A percentile compares a stretch with the other conserved stretches of the same genome.
Evolutionary conservation across 108 stramenopile genomes (phyloP).

Genomic region (Halocafeteria seosinensis): DNA sequence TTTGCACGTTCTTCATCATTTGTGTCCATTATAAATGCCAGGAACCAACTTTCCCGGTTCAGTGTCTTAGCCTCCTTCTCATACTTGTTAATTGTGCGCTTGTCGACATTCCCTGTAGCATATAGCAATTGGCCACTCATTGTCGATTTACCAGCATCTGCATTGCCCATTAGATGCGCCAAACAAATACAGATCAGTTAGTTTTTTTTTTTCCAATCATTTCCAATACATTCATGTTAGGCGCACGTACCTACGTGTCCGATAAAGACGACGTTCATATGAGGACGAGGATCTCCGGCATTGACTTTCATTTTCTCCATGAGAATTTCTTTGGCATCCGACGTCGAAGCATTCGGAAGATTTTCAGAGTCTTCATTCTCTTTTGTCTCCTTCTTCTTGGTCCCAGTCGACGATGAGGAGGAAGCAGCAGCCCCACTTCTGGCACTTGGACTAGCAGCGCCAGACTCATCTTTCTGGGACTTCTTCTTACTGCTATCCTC

Average conservation of each 20-base stretch:
- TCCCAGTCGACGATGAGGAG: neutral
- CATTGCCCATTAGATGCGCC: too few species aligned
- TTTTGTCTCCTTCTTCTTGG: conserved; percentile 12
- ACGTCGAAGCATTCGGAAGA: neutral
- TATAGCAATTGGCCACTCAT: conserved; percentile 92
- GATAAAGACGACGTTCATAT: conserved; percentile 93
- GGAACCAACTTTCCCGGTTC: conserved; percentile 98
- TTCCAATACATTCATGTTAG: too few species aligned
- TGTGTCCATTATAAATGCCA: conserved; percentile 99
- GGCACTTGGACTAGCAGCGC: neutral
- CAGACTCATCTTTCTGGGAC: conserved; percentile 35
- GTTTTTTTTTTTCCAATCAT: too few species aligned
- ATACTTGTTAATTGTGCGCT: conserved; percentile 93
- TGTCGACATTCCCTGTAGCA: conserved; percentile 89
- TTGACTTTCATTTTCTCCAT: conserved; percentile 18
- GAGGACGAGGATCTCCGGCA: conserved; percentile 90
- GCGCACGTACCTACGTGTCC: too few species aligned
- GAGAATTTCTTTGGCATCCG: neutral
- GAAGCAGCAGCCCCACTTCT: neutral
- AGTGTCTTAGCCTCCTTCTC: conserved; percentile 91
- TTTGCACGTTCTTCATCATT: conserved; percentile 97
- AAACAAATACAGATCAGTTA: too few species aligned
- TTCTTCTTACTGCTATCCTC: too few species aligned
- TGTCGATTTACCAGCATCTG: conserved; percentile 95
- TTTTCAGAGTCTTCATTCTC: conserved; percentile 8